Evolutionary conservation across 2,329 filamentous ascomycete species (phyloP).

Genomic region (Cytospora piceae): DNA sequence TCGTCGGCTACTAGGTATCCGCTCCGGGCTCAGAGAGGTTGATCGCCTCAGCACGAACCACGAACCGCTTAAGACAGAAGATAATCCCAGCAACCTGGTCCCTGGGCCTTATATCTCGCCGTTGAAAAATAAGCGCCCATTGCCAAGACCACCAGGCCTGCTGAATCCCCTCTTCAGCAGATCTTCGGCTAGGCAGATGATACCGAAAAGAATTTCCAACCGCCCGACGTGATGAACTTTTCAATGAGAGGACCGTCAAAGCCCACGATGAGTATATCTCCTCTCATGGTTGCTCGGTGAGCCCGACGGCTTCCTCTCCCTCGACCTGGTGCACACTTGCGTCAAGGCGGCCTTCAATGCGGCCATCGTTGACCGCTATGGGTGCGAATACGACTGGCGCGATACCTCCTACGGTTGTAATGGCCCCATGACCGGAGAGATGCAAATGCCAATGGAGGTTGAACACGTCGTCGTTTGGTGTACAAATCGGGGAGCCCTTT

Average conservation of each 20-base stretch:
- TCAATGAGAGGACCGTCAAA: not conserved
- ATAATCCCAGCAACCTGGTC: conserved; percentile 16
- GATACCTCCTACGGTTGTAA: not conserved
- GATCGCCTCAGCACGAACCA: conserved; percentile 16
- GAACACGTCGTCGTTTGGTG: conserved; percentile 18
- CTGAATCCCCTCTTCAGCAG: not conserved
- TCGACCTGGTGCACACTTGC: not conserved
- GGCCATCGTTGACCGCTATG: conserved; percentile 3
- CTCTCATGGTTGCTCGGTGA: conserved; percentile 6
- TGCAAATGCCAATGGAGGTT: conserved; percentile 19
- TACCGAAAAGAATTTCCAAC: not conserved
- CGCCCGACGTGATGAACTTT: not conserved
- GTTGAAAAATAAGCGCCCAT: not conserved
- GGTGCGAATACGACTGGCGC: conserved; percentile 6
- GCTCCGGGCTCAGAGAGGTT: not conserved
- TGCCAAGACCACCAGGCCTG: not conserved
- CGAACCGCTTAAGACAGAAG: conserved; percentile 10
- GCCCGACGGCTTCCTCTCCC: not conserved
- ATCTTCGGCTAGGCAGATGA: not conserved
- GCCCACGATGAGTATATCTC: not conserved
- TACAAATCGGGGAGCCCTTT: not conserved
- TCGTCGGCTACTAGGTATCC: not conserved
- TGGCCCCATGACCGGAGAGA: conserved; percentile 9
- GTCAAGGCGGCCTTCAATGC: conserved; percentile 15
- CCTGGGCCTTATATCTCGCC: not conserved